These are phyloP conservation scores for Panus rudis DNA, from an alignment of 768 basidiomycete species.

Conservation along the genomic window DNA sequence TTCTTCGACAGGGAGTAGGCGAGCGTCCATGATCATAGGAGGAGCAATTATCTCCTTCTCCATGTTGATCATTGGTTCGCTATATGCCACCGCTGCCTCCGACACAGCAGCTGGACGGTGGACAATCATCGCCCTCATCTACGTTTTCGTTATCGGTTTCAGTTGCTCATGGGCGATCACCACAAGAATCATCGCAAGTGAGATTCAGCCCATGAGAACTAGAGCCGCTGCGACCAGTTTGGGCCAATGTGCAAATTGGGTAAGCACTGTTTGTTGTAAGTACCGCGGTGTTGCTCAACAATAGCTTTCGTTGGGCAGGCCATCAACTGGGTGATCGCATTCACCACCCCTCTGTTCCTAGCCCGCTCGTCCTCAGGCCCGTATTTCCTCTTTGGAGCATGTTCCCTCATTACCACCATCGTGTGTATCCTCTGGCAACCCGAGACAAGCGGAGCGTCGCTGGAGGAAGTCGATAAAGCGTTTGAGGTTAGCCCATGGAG, in stretches of 20 bases:
- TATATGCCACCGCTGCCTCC: conserved; percentile 34
- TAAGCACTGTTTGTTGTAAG: conserved; percentile 14
- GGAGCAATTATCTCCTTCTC: conserved; percentile 31
- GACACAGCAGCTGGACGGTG: conserved; percentile 27
- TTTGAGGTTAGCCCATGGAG: conserved; percentile 26
- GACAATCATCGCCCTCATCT: conserved; percentile 40
- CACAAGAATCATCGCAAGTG: conserved; percentile 33
- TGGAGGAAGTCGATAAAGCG: conserved; percentile 35
- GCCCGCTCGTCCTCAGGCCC: conserved; percentile 36
- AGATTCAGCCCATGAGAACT: conserved; percentile 42
- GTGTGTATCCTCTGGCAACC: conserved; percentile 34
- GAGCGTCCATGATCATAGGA: conserved; percentile 35
- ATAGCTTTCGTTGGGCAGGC: conserved; percentile 11
- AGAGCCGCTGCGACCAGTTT: conserved; percentile 37
- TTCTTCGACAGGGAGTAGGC: conserved; percentile 23
- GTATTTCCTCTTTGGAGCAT: conserved; percentile 40
- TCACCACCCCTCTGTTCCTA: conserved; percentile 42
- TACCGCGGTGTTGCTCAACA: conserved; percentile 15
- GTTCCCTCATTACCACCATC: conserved; percentile 28
- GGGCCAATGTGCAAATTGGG: conserved; percentile 36
- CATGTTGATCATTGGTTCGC: conserved; percentile 35
- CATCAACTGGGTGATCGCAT: conserved; percentile 37
- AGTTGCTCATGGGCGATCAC: conserved; percentile 38
- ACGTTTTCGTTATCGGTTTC: conserved; percentile 38
- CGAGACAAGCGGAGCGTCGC: conserved; percentile 37